phyloP scores from a whole-genome alignment of 148 eudicot species.

The Talinum fruticosum region DNA sequence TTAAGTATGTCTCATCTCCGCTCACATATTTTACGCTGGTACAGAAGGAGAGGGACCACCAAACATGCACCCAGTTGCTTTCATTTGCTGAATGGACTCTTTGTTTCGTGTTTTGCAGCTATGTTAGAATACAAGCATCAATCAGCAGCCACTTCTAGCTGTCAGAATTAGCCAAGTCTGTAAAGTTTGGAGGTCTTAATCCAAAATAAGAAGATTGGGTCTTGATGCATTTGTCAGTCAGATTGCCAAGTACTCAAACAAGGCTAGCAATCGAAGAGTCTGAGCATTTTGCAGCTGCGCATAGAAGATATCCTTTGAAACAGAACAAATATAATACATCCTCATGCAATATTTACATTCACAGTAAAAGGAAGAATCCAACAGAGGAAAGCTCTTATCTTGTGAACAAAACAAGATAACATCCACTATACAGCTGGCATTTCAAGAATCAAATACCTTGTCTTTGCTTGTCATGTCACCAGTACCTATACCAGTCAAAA shows the following conservation, averaged over 20 bases:
- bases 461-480: background rate
- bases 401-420: background rate
- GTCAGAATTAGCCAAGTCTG: background rate
- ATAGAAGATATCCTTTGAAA: background rate
- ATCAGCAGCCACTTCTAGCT: no score
- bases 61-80: background rate
- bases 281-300: background rate
- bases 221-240: background rate
- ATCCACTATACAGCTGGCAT: background rate
- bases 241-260: background rate
- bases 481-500: no score
- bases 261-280: background rate
- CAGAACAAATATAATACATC: background rate
- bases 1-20: background rate
- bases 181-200: background rate
- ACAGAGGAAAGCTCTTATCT: background rate
- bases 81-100: background rate
- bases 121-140: background rate
- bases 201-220: background rate
- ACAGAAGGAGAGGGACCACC: background rate
- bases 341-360: background rate
- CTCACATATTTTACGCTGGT: background rate
- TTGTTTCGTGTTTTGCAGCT: background rate
- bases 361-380: background rate
- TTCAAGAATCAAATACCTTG: background rate